Conservation (phyloP, 495 filamentous ascomycete genomes). For the Tetracladium marchalianum region DNA sequence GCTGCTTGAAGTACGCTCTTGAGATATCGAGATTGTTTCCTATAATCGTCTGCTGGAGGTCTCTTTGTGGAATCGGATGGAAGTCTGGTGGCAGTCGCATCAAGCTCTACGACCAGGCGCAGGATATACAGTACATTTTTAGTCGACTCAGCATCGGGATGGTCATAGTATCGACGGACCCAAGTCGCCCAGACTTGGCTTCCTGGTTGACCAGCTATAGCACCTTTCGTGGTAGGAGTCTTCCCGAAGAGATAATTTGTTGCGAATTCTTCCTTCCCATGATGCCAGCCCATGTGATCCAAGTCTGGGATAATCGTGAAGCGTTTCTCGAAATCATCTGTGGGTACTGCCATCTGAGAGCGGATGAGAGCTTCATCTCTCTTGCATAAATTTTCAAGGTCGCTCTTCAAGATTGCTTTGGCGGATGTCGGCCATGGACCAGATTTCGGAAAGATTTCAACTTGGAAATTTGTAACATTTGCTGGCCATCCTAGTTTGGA, state of each 20-base stretch:
- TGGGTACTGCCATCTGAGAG: conserved; percentile 20
- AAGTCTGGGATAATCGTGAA: conserved; percentile 66
- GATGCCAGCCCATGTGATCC: conserved; percentile 74
- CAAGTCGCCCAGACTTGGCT: conserved; percentile 69
- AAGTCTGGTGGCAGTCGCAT: conserved; percentile 12
- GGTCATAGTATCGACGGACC: conserved; percentile 56
- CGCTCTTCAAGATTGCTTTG: background rate
- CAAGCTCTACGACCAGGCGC: conserved; percentile 60
- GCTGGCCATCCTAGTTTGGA: conserved; percentile 68
- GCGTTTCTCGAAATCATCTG: conserved; percentile 23
- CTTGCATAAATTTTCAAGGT: conserved; percentile 3
- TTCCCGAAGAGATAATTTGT: conserved; percentile 39
- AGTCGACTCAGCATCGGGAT: conserved; percentile 16
- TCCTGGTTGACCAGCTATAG: conserved; percentile 41
- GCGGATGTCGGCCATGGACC: background rate
- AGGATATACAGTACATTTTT: conserved; percentile 70
- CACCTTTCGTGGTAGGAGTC: conserved; percentile 54
- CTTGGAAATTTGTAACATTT: conserved; percentile 52
- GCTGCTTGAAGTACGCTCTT: conserved; percentile 29
- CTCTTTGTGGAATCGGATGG: conserved; percentile 17
- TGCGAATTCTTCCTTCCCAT: conserved; percentile 77
- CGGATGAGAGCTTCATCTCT: conserved; percentile 43
- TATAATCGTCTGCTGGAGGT: too few relatives aligned
- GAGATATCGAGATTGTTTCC: conserved; percentile 22
- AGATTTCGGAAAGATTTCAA: conserved; percentile 44